Evolutionary conservation across 305 asterid genomes (phyloP), one percentile per base, ranked within the genome.

Genomic region (Fraxinus latifolia): DNA sequence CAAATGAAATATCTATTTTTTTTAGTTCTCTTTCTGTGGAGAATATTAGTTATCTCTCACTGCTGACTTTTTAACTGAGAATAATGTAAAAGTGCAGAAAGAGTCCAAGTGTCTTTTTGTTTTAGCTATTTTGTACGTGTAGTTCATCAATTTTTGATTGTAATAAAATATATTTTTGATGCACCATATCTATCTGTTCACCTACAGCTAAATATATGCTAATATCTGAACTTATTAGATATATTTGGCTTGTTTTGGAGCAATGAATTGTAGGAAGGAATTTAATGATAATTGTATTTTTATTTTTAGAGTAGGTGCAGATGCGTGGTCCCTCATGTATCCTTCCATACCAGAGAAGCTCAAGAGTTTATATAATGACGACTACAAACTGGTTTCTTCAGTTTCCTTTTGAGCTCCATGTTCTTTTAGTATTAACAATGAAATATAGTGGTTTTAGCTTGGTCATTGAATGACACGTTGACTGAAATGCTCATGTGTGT

Each of bases 311-410:
- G 81, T 86, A 78, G 99, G 99, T 74, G 95, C 97, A 3, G 95
- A 94, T 89, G 97, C 97, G 42, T 95, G 99, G 99, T 93, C 99
- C 80, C 93, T 95, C 82, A 94, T 95, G 99, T 88, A 93, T 84
- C 92, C 97, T 80, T 90, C 95, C 81, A 92, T 94, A 81, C 98
- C 97, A n/a, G 94, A 93, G 89, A 95, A 91, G 89, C 95, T 95
- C 83, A 94, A 93, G 87, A 87, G 85, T 82, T 86, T 95, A 81
- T 93, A 92, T 77, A 82, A 78, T 72, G 93, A 92, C 80, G 97
- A 98, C 85, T 94, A 83, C 92, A 95, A 95, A 89, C 94, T 95
- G 98, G 99, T 95, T 75, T 78, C 89, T 77, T 21, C 82, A 86
- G 27, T 91, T 86, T 81, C 77, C 79, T 76, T 71, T 78, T 65